phyloP scores from a whole-genome alignment of 192 early-diverging fungal genomes.

The Linnemannia exigua region DNA sequence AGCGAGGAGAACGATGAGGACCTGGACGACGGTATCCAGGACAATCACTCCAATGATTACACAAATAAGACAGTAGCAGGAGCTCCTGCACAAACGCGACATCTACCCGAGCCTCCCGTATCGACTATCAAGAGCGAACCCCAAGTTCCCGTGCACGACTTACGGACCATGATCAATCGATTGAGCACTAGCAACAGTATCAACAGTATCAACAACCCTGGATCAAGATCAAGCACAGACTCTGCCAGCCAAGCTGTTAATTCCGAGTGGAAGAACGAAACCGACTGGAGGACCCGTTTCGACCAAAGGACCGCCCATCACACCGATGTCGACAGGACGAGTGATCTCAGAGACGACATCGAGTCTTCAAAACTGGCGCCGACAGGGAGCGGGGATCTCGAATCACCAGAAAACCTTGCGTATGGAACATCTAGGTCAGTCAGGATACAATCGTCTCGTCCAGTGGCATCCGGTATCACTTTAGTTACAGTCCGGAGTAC shows the following conservation, averaged over 20 bases:
- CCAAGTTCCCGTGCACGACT: neutral
- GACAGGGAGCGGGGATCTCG: neutral
- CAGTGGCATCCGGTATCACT: neutral
- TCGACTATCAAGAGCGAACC: neutral
- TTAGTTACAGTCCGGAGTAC: neutral
- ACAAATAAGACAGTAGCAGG: neutral
- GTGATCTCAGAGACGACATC: neutral
- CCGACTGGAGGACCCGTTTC: neutral
- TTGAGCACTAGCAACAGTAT: neutral
- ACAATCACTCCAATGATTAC: neutral
- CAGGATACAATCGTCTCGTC: neutral
- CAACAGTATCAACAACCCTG: neutral
- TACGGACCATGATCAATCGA: neutral
- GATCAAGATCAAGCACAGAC: neutral
- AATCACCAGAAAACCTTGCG: neutral
- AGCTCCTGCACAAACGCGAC: neutral
- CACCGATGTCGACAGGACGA: neutral
- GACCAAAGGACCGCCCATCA: neutral
- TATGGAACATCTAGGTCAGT: neutral
- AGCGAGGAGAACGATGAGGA: constrained; percentile 1
- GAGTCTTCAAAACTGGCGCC: neutral
- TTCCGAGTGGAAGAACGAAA: neutral
- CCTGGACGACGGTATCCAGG: neutral
- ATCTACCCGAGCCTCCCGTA: neutral
- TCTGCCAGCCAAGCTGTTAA: neutral